Evolutionary conservation across 2,329 filamentous ascomycete species (phyloP), one percentile per base, ranked within the genome.

Genomic region (Bipolaris gigantea): DNA sequence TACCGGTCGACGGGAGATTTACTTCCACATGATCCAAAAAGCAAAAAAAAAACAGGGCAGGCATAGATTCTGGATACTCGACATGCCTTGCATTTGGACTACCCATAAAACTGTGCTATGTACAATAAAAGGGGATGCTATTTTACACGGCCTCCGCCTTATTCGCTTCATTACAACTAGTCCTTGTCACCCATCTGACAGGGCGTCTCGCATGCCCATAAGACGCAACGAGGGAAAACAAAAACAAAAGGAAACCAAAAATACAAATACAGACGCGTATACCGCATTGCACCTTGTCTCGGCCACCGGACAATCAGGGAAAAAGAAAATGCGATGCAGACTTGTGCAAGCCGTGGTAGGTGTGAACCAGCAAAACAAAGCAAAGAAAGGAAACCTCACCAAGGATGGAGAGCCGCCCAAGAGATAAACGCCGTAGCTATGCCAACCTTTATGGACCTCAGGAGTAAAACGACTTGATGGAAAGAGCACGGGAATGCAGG

Each of bases 1-100:
- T 80, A 44, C 69, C 76, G 2, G 76, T 80, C 16, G 79, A 81
- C 72, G 78, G 79, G 4, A 78, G 77, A 1, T 81, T 76, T 70
- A 61, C 52, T 21, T 62, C 27, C 27, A 30, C 55, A 50, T 61
- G 66, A 61, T 69, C 41, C 54, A 32, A 9, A 18, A 4, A 10
- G 7, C 3, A 3, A 19, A 7, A n/a, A 10, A 3, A 19, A 7
- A n/a, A 10, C 3, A 9, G 10, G 21, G 8, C 8, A 7, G 15
- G 9, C 11, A 16, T 6, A 8, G n/a, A 6, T 5, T 30, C 13
- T 21, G 36, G 15, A 27, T 49, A 33, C 49, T 53, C 43, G 27
- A 33, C 32, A 27, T 43, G 46, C 34, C 41, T 50, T 42, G 27
- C 10, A 33, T 53, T 50, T 44, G 13, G 27, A 33, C 15, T 35